A percentile compares a stretch with the other conserved stretches of the same genome.
Conservation (phyloP, 176 grass and related monocot genomes). For the barley (Hordeum vulgare) region MorexV3_pseudomolecules_assembly NC_058518.1:493292833-493293332, state of each 20-base stretch:
- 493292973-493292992: slow-evolving; percentile 80
- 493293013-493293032: neutral
- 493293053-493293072: neutral
- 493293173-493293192: slow-evolving; percentile 64
- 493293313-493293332: slow-evolving; percentile 20
- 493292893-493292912: slow-evolving; percentile 63
- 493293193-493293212: slow-evolving; percentile 57
- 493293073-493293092: too few species aligned
- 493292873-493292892: slow-evolving; percentile 75
- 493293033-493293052: neutral
- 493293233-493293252: slow-evolving; percentile 83
- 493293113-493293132: slow-evolving; percentile 5
- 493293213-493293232: slow-evolving; percentile 81
- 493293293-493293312: slow-evolving; percentile 77
- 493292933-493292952: slow-evolving; percentile 71
- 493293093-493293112: slow-evolving; percentile 7
- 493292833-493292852: slow-evolving; percentile 69
- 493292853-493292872: slow-evolving; percentile 60
- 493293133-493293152: slow-evolving; percentile 70
- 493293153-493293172: slow-evolving; percentile 63
- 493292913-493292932: slow-evolving; percentile 47
- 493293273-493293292: slow-evolving; percentile 62
- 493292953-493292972: slow-evolving; percentile 92
- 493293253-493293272: slow-evolving; percentile 46
- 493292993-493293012: slow-evolving; percentile 73